These are phyloP conservation scores for Scutellaria barbata DNA, from an alignment of 257 asterid genomes.

Conservation along the genomic window DNA sequence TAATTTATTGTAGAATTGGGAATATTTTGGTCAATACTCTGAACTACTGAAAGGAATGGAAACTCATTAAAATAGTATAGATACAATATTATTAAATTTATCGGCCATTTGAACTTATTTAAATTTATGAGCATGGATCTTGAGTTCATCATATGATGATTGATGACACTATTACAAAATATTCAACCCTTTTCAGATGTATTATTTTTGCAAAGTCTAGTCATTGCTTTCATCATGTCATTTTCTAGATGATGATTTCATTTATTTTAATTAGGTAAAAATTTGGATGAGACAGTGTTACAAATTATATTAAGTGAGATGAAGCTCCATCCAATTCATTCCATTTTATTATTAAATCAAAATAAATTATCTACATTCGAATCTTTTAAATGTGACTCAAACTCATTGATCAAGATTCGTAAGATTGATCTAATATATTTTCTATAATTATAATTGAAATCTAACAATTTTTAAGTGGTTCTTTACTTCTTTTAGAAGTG, in stretches of 20 bases:
- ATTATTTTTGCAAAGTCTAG: conserved; percentile 23
- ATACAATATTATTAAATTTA: background rate
- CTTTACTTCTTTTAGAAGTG: too few species aligned
- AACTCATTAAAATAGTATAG: background rate
- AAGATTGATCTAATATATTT: too few species aligned
- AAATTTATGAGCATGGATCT: conserved; percentile 17
- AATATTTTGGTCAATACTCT: conserved; percentile 21
- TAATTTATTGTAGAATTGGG: conserved; percentile 11
- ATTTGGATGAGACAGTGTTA: too few species aligned
- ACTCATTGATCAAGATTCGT: too few species aligned
- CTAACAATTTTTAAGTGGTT: too few species aligned
- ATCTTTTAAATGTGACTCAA: too few species aligned
- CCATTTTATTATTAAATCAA: too few species aligned
- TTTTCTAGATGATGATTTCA: background rate
- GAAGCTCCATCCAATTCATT: too few species aligned
- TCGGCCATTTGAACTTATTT: background rate
- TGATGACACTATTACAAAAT: background rate
- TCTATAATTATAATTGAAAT: too few species aligned
- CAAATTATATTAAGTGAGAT: too few species aligned
- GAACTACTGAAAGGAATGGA: background rate
- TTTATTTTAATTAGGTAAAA: too few species aligned
- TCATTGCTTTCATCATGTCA: conserved; percentile 30
- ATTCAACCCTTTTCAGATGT: background rate
- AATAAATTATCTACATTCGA: too few species aligned
- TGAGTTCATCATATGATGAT: conserved; percentile 30